These are phyloP conservation scores for Poteriospumella lacustris DNA, from an alignment of 108 stramenopile species.

Conservation along the genomic window DNA sequence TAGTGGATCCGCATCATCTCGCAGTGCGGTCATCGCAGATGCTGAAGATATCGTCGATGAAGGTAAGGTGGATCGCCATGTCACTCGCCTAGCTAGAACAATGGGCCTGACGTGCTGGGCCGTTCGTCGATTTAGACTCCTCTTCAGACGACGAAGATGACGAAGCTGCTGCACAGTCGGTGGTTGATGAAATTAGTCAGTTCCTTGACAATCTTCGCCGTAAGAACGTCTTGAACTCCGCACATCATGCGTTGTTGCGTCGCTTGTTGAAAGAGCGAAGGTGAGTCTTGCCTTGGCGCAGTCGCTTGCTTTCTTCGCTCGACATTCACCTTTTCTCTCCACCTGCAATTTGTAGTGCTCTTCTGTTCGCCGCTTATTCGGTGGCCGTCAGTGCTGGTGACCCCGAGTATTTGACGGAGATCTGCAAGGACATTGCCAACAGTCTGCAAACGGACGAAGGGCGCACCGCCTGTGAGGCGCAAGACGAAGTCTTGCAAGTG, in stretches of 20 bases:
- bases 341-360: background rate
- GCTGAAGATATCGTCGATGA: no score
- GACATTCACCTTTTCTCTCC: background rate
- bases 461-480: conserved; percentile 20
- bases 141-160: background rate
- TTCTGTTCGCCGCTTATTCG: conserved; percentile 27
- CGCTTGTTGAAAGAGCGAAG: background rate
- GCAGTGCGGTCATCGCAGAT: no score
- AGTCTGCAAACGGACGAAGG: background rate
- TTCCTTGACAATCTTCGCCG: background rate
- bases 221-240: background rate
- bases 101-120: no score
- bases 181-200: background rate
- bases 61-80: no score
- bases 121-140: no score
- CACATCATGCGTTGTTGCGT: background rate
- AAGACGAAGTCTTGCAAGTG: conserved; percentile 26
- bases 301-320: background rate
- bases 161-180: background rate
- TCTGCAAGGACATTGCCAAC: conserved; percentile 15
- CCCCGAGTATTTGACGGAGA: conserved; percentile 18
- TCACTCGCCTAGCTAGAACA: no score
- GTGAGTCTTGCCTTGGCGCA: background rate
- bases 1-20: no score
- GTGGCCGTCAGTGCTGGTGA: conserved; percentile 20